Evolutionary conservation across 768 basidiomycete species (phyloP).

Genomic region (Filobasidium floriforme): DNA sequence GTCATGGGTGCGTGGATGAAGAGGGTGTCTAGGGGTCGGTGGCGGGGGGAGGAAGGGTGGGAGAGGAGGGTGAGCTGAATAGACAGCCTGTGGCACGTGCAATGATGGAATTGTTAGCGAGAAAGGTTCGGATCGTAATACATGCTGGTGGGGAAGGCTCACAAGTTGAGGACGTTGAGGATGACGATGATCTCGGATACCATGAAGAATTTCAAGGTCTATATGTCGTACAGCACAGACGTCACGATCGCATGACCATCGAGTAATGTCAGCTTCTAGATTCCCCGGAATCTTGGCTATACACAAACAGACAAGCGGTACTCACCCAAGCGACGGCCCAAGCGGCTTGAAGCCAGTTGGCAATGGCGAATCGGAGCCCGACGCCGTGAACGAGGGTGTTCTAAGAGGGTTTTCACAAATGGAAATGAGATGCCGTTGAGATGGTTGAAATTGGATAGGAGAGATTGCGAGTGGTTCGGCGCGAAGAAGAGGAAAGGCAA

Average conservation of each 20-base stretch:
- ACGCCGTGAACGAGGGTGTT: slow-evolving; percentile 66
- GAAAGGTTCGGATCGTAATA: background rate
- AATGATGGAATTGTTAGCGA: too few species aligned
- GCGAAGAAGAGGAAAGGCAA: background rate
- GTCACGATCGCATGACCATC: background rate
- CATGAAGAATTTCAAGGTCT: slow-evolving; percentile 72
- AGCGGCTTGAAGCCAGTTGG: slow-evolving; percentile 70
- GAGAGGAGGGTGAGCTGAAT: slow-evolving; percentile 69
- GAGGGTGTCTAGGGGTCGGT: slow-evolving; percentile 61
- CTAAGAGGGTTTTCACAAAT: slow-evolving; percentile 40
- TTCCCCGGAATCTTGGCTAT: background rate
- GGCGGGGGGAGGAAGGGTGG: slow-evolving; percentile 50
- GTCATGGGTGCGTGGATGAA: slow-evolving; percentile 78
- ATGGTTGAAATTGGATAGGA: too few species aligned
- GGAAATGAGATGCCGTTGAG: background rate
- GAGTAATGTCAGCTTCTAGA: background rate
- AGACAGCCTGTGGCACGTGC: slow-evolving; percentile 51
- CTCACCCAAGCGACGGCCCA: slow-evolving; percentile 66
- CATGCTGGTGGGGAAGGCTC: slow-evolving; percentile 14
- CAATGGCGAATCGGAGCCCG: slow-evolving; percentile 65
- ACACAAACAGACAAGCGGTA: background rate
- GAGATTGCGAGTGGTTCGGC: background rate
- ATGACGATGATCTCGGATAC: slow-evolving; percentile 66
- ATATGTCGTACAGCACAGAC: background rate
- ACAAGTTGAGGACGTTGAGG: slow-evolving; percentile 60